Evolutionary conservation across 179 eudicot genomes (phyloP), one percentile per base, ranked within the genome.

Genomic region (Actinidia chinensis): DNA sequence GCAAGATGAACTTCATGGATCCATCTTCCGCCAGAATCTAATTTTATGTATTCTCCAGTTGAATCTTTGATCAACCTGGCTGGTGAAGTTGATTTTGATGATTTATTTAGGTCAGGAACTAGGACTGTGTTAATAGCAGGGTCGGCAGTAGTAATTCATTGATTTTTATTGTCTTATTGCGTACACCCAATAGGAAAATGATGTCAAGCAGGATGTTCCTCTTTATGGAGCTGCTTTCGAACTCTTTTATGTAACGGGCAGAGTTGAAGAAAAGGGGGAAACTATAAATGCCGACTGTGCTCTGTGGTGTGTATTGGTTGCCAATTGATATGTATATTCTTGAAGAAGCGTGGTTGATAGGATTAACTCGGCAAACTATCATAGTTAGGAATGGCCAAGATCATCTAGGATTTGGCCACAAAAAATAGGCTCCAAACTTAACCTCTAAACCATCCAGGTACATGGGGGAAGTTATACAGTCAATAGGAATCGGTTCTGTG

Each of bases 51-150:
- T 20, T 56, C 15, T 56, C 51, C 36, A n/a, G 6, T 23, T 18
- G 42, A 22, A 44, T 44, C 20, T 46, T 61, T 61, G 44, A 13
- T 44, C 55, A 8, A 59, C 7, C 13, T 22, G 12, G 40, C 59
- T n/a, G 14, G 33, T 74, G 68, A 60, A 61, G 10, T 75, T 25
- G 43, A 28, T 15, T 63, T 63, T 14, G 55, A 61, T 46, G 70
- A 25, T 47, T 75, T 28, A 1, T 23, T 75, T 15, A 17, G 17
- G 33, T 18, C 22, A 56, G 33, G 64, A 55, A 73, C 9, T 55
- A 14, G 61, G 75, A 8, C 25, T 2, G 43, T 17, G 20, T 6
- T 28, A 15, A 51, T 13, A 40, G 33, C 55, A 7, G 44, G n/a
- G 18, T 9, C 5, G 25, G 11, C 25, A 6, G 43, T 71, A 73